phyloP scores from a whole-genome alignment of 192 early-diverging fungal genomes.

The Jimgerdemannia flammicorona region DNA sequence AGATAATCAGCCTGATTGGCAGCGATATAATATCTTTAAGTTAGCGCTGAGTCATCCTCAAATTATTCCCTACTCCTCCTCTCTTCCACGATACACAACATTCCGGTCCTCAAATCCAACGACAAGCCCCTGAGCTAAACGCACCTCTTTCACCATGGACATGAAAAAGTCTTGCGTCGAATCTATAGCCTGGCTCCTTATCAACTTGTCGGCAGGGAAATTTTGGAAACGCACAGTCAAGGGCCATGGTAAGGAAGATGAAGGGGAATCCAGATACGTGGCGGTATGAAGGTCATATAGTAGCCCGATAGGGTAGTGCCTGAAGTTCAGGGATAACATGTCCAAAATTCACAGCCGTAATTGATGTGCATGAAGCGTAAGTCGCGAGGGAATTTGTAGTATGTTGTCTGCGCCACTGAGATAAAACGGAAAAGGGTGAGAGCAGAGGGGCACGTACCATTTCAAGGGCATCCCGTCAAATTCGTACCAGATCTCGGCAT shows the following conservation, averaged over 20 bases:
- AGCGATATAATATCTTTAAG: not conserved
- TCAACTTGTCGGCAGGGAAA: slow-evolving; percentile 66
- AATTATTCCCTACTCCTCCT: not conserved
- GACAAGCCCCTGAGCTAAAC: not conserved
- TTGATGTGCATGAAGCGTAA: no score
- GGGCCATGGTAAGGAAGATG: slow-evolving; percentile 64
- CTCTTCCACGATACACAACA: not conserved
- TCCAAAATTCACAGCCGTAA: not conserved
- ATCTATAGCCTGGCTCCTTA: slow-evolving; percentile 51
- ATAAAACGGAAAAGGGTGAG: not conserved
- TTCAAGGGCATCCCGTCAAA: slow-evolving; percentile 68
- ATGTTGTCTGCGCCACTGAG: no score
- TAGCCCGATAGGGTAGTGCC: slow-evolving; percentile 88
- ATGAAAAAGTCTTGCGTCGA: slow-evolving; percentile 76
- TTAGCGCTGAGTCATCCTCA: not conserved
- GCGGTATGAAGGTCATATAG: slow-evolving; percentile 68
- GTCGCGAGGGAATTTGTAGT: no score
- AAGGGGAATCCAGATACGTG: not conserved
- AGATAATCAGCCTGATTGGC: slow-evolving; percentile 71
- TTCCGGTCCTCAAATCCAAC: not conserved
- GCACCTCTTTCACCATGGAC: slow-evolving; percentile 83
- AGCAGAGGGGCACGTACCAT: slow-evolving; percentile 45
- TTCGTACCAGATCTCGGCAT: slow-evolving; percentile 70
- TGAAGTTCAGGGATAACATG: slow-evolving; percentile 10
- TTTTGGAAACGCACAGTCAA: slow-evolving; percentile 72